A percentile compares a stretch with the other conserved stretches of the same genome.
Conservation (phyloP, 352 stramenopile species). For the Pythium aquatile region DNA sequence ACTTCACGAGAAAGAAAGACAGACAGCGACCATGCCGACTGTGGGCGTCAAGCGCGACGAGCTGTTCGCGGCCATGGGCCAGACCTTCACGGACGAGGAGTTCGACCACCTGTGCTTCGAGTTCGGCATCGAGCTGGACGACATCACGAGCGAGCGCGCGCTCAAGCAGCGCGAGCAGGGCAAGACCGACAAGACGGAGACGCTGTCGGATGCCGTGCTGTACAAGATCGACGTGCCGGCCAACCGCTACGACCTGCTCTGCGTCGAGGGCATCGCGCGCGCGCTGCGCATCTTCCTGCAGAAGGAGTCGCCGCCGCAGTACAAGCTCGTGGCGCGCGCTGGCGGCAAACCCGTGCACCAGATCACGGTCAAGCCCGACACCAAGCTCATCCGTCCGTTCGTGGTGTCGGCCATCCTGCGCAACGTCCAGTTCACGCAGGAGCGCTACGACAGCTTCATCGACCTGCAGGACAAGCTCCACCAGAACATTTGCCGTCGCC, state of each 20-base stretch:
- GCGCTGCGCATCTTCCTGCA: constrained; percentile 97
- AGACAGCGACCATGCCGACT: constrained; percentile 93
- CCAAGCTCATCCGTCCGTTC: constrained; percentile 94
- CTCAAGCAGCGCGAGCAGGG: constrained; percentile 86
- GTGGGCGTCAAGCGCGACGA: constrained; percentile 96
- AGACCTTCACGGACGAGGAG: constrained; percentile 97
- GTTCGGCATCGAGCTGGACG: constrained; percentile 99
- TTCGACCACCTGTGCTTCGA: constrained; percentile 99
- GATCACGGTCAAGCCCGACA: constrained; percentile 86
- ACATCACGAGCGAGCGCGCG: constrained; percentile 87
- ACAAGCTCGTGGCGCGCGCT: constrained; percentile 59
- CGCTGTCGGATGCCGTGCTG: constrained; percentile 88
- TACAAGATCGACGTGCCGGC: constrained; percentile 99
- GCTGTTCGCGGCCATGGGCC: constrained; percentile 96
- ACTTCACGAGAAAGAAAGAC: constrained; percentile 3
- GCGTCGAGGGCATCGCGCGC: constrained; percentile 97
- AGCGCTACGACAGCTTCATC: constrained; percentile 99
- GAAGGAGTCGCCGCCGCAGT: constrained; percentile 91
- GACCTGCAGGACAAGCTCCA: constrained; percentile 99
- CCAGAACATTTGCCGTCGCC: constrained; percentile 98
- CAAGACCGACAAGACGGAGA: constrained; percentile 53
- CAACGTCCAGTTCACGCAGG: constrained; percentile 94
- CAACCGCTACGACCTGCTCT: constrained; percentile 99
- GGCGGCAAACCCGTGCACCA: constrained; percentile 61
- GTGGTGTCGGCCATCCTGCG: constrained; percentile 97